Conservation (phyloP, 2,329 filamentous ascomycete genomes). For the Bipolaris bicolor region DNA sequence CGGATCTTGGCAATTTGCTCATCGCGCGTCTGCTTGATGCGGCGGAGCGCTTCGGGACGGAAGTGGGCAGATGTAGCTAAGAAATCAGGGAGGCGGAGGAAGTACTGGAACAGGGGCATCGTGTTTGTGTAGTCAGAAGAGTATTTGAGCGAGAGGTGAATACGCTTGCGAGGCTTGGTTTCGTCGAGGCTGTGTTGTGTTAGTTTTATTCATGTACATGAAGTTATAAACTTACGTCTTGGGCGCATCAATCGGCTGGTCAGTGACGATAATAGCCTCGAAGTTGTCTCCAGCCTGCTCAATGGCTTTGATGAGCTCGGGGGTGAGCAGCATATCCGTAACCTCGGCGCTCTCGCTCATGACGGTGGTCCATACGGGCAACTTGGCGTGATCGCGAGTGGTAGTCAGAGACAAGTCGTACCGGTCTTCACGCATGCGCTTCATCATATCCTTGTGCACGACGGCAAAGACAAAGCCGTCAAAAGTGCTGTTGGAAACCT, state of each 20-base stretch:
- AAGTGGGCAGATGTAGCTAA: constrained; percentile 81
- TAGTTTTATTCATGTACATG: constrained; percentile 2
- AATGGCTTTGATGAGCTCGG: constrained; percentile 83
- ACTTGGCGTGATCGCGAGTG: constrained; percentile 90
- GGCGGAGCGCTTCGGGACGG: constrained; percentile 84
- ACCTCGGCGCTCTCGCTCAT: constrained; percentile 98
- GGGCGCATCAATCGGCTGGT: constrained; percentile 88
- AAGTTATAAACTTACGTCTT: constrained; percentile 67
- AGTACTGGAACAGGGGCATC: constrained; percentile 78
- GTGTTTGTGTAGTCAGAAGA: constrained; percentile 65
- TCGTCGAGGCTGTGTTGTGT: constrained; percentile 72
- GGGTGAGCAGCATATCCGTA: constrained; percentile 82
- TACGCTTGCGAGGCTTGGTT: constrained; percentile 80
- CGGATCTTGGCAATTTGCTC: constrained; percentile 79
- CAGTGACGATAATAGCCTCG: constrained; percentile 86
- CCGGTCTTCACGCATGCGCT: constrained; percentile 83
- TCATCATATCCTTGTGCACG: constrained; percentile 95
- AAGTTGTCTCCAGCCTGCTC: constrained; percentile 74
- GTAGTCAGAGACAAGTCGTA: constrained; percentile 93
- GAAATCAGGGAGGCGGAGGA: constrained; percentile 82
- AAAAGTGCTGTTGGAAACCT: constrained; percentile 67
- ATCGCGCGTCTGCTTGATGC: constrained; percentile 80
- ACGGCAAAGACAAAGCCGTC: constrained; percentile 95
- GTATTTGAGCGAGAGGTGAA: constrained; percentile 76
- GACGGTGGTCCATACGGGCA: constrained; percentile 86